Percentiles rank a stretch among this genome's conserved stretches.
These are phyloP conservation scores for Phytophthora colocasiae DNA, from an alignment of 352 stramenopile genomes.

Conservation along the genomic window DNA sequence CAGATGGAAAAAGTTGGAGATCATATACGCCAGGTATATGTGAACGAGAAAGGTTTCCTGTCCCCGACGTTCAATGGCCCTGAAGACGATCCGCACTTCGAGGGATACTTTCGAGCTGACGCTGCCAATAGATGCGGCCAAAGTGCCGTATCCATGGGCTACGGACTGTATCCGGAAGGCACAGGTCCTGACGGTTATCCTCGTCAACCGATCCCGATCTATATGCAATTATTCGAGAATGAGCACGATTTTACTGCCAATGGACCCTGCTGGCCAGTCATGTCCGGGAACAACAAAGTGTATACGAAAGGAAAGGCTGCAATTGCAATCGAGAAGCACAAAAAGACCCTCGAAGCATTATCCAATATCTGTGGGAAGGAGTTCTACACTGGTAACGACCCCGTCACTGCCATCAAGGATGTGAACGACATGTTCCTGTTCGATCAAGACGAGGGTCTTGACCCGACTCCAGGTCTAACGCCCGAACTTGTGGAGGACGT, in stretches of 20 bases:
- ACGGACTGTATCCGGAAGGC: constrained; percentile 74
- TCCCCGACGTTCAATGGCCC: constrained; percentile 72
- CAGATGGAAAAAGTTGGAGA: constrained; percentile 68
- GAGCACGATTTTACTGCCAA: constrained; percentile 84
- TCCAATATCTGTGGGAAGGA: constrained; percentile 54
- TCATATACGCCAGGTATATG: constrained; percentile 79
- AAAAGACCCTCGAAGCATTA: constrained; percentile 43
- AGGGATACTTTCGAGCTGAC: constrained; percentile 79
- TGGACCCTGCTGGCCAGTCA: constrained; percentile 65
- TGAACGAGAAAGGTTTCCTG: constrained; percentile 67
- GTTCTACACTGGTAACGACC: constrained; percentile 54
- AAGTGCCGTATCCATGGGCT: constrained; percentile 72
- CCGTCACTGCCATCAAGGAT: constrained; percentile 75
- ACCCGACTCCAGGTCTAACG: constrained; percentile 54
- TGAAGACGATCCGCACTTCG: constrained; percentile 62
- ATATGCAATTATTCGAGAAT: constrained; percentile 83
- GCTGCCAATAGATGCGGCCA: constrained; percentile 73
- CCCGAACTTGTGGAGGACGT: constrained; percentile 54
- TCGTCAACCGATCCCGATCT: constrained; percentile 75
- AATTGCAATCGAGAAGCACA: constrained; percentile 51
- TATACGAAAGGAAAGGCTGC: constrained; percentile 51
- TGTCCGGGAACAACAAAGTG: constrained; percentile 56
- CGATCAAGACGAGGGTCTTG: constrained; percentile 65
- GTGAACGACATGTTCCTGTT: constrained; percentile 81
- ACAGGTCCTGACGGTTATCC: constrained; percentile 63